Evolutionary conservation across 305 asterid genomes (phyloP), one percentile per base, ranked within the genome.

Genomic region (Fraxinus albicans): DNA sequence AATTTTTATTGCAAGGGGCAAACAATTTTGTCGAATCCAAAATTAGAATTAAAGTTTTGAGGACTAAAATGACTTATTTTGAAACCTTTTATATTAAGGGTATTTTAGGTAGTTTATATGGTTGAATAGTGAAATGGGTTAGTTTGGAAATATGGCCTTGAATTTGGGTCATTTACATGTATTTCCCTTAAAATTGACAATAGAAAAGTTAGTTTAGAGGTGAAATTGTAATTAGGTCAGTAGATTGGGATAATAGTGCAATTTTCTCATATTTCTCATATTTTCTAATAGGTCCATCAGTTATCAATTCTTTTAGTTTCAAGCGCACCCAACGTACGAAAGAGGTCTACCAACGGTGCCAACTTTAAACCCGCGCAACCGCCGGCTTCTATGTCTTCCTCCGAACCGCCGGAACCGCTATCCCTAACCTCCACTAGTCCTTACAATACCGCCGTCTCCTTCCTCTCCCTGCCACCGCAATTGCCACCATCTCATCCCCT

Each of bases 401-500:
- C 89, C 69, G 77, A 85, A 74, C 79, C 85, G 7, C 81, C 87
- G 44, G 88, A 88, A 85, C 89, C 88, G 81, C 89, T 86, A 80
- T 83, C 88, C 81, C 80, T 93, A 42, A 83, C 89, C 77, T 90
- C 98, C 84, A 81, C 89, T 40, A 86, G 83, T 73, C 93, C 89
- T 89, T 89, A 84, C 85, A 84, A 81, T 88, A 81, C 91, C 86
- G 87, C 94, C 82, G 67, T 89, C 83, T 80, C 89, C 88, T 17
- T 89, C 77, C 90, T 89, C 72, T 84, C 89, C 38, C 86, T 90
- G 50, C 89, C 89, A 7, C 87, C 89, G 2, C 86, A 80, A 12
- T 81, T 88, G 7, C 87, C 92, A 3, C 91, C 90, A 36, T 80
- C 87, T 38, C 77, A 2, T 53, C 89, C 93, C 63, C 81, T 85